These are phyloP conservation scores for Sarcodon sp. DNA, from an alignment of 768 basidiomycete genomes.

Conservation along the genomic window DNA sequence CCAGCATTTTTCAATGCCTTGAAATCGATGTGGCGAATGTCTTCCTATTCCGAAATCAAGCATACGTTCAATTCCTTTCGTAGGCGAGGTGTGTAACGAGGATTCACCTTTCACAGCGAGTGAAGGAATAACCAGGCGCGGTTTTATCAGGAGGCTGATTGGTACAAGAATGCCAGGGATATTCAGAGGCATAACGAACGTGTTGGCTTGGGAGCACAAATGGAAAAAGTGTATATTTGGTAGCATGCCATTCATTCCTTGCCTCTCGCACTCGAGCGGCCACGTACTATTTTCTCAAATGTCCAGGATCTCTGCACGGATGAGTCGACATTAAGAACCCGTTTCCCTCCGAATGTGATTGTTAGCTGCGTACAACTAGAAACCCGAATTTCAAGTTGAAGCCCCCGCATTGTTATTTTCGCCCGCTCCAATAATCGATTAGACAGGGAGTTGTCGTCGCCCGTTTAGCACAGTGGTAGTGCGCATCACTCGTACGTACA, in stretches of 20 bases:
- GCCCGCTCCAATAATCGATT: background rate
- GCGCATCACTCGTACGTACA: constrained; percentile 47
- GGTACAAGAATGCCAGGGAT: constrained; percentile 58
- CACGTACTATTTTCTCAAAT: too few relatives aligned
- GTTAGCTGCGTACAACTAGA: background rate
- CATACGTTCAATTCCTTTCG: constrained; percentile 1
- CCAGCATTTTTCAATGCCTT: constrained; percentile 55
- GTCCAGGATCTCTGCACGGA: too few relatives aligned
- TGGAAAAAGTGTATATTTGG: too few relatives aligned
- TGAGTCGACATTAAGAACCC: too few relatives aligned
- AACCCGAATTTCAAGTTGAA: background rate
- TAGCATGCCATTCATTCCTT: too few relatives aligned
- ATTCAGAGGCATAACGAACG: constrained; percentile 52
- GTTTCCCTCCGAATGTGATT: background rate
- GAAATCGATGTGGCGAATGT: constrained; percentile 81
- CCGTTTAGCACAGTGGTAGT: constrained; percentile 34
- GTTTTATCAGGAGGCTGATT: constrained; percentile 56
- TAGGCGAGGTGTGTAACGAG: background rate
- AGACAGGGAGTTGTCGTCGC: background rate
- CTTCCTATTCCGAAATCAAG: constrained; percentile 34
- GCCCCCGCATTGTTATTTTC: background rate
- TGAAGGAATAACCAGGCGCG: constrained; percentile 55
- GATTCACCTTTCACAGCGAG: constrained; percentile 53
- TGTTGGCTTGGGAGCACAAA: too few relatives aligned
- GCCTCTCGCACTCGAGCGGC: too few relatives aligned